Conservation (phyloP, 2,329 filamentous ascomycete genomes). For the Diaporthe citriasiana region DNA sequence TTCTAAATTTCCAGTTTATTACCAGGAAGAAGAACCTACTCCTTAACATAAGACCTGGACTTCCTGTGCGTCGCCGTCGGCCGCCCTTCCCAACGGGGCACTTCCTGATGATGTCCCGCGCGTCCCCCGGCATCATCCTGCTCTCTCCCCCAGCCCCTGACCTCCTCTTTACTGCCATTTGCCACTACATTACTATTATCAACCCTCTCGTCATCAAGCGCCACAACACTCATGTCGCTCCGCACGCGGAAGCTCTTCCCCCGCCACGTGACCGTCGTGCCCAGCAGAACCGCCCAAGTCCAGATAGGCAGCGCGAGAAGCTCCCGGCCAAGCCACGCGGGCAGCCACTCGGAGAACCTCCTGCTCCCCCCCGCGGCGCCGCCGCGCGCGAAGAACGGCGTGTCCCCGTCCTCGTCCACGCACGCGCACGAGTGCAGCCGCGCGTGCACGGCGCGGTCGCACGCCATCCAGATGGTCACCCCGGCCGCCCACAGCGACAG, state of each 20-base stretch:
- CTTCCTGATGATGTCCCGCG: not conserved
- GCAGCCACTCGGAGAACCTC: conserved; percentile 78
- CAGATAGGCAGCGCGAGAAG: conserved; percentile 88
- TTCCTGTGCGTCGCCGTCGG: conserved; percentile 37
- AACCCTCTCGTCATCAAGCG: conserved; percentile 48
- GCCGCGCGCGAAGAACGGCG: conserved; percentile 79
- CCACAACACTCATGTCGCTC: conserved; percentile 83
- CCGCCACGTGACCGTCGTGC: conserved; percentile 88
- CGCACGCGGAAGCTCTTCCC: conserved; percentile 86
- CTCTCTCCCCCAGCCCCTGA: not conserved
- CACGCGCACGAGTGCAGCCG: conserved; percentile 81
- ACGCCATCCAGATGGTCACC: conserved; percentile 77
- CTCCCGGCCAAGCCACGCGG: conserved; percentile 89
- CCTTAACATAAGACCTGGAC: conserved; percentile 24
- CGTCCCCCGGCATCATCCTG: not conserved
- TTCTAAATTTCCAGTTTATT: not conserved
- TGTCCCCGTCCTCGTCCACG: conserved; percentile 75
- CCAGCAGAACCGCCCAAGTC: conserved; percentile 90
- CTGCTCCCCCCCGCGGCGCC: conserved; percentile 58
- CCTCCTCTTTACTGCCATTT: not conserved
- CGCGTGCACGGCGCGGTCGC: conserved; percentile 81
- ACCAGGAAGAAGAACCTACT: not conserved
- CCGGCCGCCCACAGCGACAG: conserved; percentile 74
- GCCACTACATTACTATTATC: not conserved
- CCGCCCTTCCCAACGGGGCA: conserved; percentile 39